Percentiles rank a stretch among this genome's conserved stretches.
Conservation (phyloP, 169 alveolate genomes). For the Babesia bigemina region DNA sequence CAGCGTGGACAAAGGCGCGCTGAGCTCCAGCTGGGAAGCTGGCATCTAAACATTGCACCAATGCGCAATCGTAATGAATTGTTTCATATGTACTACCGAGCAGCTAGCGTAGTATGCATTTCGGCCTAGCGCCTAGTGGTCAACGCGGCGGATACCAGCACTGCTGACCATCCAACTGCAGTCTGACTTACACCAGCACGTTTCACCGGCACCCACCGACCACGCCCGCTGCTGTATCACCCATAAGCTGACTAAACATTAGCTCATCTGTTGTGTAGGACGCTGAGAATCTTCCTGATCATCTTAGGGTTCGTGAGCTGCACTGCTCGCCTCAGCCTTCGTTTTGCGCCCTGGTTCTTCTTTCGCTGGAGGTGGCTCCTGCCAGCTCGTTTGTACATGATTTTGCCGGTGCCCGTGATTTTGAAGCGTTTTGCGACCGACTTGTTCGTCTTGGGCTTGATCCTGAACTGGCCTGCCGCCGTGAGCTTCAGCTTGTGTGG, state of each 20-base stretch:
- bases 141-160: too few species aligned
- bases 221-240: too few species aligned
- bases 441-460: slow-evolving; percentile 81
- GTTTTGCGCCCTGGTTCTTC: slow-evolving; percentile 59
- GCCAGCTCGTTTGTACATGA: slow-evolving; percentile 79
- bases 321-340: slow-evolving; percentile 54
- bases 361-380: slow-evolving; percentile 73
- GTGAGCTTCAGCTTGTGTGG: slow-evolving; percentile 46
- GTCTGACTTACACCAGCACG: too few species aligned
- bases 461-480: slow-evolving; percentile 69
- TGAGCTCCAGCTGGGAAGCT: slow-evolving; percentile 15
- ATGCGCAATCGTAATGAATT: too few species aligned
- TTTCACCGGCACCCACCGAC: too few species aligned
- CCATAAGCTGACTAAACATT: neutral
- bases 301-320: slow-evolving; percentile 41
- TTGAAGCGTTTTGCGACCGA: slow-evolving; percentile 84
- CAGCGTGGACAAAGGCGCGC: neutral
- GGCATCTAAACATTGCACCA: slow-evolving; percentile 2
- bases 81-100: too few species aligned
- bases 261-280: slow-evolving; percentile 58
- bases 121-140: too few species aligned
- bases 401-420: slow-evolving; percentile 82
- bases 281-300: slow-evolving; percentile 64
- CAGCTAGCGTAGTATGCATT: too few species aligned
- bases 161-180: too few species aligned